Base-by-base conservation (phyloP, 1,284 basidiomycete species). In the Ganoderma multipileum region DNA sequence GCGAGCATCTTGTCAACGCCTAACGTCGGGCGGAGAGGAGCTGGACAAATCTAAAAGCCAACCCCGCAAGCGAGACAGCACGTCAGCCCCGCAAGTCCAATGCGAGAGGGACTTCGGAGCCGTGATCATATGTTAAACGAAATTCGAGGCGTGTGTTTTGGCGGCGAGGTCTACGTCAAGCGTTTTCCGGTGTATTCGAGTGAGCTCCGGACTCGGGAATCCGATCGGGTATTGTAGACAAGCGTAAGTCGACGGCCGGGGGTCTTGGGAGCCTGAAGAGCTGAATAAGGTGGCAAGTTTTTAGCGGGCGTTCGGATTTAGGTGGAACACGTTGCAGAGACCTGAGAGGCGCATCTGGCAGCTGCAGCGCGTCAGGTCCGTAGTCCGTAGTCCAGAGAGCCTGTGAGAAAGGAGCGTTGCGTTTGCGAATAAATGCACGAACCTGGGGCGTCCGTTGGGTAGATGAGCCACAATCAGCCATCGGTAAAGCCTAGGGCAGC, bases 1-100 rank as follows among this genome's bases (percentile, higher is more conserved):
- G 55, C 55, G 55, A 58, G 55, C 55, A 58, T 58, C 33, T 38
- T 58, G 55, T 58, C 55, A 38, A n/a, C 36, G 33, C 8, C 20
- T 58, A 38, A 36, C 33, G 20, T 18, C 33, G 23, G 23, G 36
- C 55, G 33, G 33, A 3, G 36, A 33, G 9, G 36, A 33, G 55
- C 11, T 18, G 33, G 39, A 14, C 36, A 38, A 60, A 60, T 38
- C 23, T 26, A 60, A 60, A 60, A 60, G 39, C 39, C 26, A 23
- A 36, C n/a, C 50, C 33, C 33, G 28, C 52, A 33, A 18, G 52
- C 52, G 28, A 33, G 28, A 14, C 16, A 4, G 50, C 23, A n/a
- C 50, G 11, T 47, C 23, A 16, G 23, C 9, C 28, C 52, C 30
- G 52, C 20, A 47, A 55, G 52, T 55, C 28, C 52, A 28, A 55